These are phyloP conservation scores for Flaveria brownii DNA, from an alignment of 129 eudicot species.

Conservation along the genomic window DNA sequence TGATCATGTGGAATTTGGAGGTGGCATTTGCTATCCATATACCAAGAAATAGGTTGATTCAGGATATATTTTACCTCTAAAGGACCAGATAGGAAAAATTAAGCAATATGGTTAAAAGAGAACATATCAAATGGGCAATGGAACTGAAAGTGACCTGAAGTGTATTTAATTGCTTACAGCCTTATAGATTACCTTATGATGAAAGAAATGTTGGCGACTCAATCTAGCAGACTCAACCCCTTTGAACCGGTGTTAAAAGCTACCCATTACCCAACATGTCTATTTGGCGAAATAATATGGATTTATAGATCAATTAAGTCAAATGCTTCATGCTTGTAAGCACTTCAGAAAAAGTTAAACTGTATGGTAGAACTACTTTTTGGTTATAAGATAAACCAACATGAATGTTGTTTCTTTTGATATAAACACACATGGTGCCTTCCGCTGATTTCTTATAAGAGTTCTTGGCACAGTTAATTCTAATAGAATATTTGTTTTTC, in stretches of 20 bases:
- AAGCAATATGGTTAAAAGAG: too few species aligned
- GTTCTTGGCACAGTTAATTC: neutral
- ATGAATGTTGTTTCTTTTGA: neutral
- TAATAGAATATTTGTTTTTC: neutral
- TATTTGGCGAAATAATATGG: neutral
- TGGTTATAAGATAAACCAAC: neutral
- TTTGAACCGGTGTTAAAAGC: neutral
- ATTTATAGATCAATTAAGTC: neutral
- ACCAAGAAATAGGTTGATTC: neutral
- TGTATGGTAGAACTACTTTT: neutral
- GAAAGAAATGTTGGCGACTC: too few species aligned
- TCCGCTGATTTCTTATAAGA: slow-evolving; percentile 3
- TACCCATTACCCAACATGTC: neutral
- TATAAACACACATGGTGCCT: neutral
- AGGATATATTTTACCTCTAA: neutral
- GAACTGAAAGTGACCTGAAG: too few species aligned
- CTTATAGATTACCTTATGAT: too few species aligned
- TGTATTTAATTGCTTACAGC: too few species aligned
- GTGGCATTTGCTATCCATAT: neutral
- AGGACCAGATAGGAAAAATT: neutral
- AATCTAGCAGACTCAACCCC: neutral
- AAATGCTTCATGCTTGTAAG: slow-evolving; percentile 14
- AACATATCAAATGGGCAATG: too few species aligned
- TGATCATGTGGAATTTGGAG: neutral
- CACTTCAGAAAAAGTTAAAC: neutral